A percentile compares a stretch with the other conserved stretches of the same genome.
phyloP scores from a whole-genome alignment of 768 basidiomycete species.

The Strobilomyces dryophilus region DNA sequence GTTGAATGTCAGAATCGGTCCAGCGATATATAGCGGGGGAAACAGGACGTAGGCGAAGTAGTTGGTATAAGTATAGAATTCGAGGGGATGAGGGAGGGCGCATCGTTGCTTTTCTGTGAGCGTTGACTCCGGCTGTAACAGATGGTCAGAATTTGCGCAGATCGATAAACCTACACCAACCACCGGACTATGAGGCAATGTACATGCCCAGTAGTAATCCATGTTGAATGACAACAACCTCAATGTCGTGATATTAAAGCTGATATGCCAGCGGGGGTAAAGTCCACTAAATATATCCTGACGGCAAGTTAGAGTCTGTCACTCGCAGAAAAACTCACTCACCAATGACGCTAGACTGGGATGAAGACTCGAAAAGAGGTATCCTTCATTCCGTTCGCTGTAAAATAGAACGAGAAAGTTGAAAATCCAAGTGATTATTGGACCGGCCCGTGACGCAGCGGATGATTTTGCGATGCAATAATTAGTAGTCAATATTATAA shows the following conservation, averaged over 20 bases:
- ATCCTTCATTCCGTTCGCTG: constrained; percentile 76
- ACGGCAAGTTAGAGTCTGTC: constrained; percentile 5
- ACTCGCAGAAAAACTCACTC: constrained; percentile 22
- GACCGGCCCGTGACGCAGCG: constrained; percentile 41
- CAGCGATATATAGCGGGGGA: constrained; percentile 91
- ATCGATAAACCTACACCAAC: constrained; percentile 30
- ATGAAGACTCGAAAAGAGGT: constrained; percentile 56
- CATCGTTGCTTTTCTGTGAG: constrained; percentile 61
- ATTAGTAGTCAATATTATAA: constrained; percentile 66
- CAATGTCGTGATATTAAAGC: constrained; percentile 95
- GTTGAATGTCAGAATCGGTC: constrained; percentile 95
- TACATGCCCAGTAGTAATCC: constrained; percentile 87
- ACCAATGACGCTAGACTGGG: constrained; percentile 60
- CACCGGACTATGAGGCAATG: constrained; percentile 34
- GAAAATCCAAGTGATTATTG: constrained; percentile 69
- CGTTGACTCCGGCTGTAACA: constrained; percentile 24
- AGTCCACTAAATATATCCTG: constrained; percentile 70
- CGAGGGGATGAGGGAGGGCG: constrained; percentile 46
- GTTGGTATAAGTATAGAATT: constrained; percentile 62
- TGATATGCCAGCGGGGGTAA: constrained; percentile 89
- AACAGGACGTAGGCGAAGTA: constrained; percentile 88
- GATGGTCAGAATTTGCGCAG: constrained; percentile 3
- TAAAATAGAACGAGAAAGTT: constrained; percentile 70
- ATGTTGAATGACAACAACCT: constrained; percentile 89
- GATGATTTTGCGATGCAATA: constrained; percentile 54